Conservation (phyloP, 257 asterid species). For the Fraxinus pennsylvanica region DNA sequence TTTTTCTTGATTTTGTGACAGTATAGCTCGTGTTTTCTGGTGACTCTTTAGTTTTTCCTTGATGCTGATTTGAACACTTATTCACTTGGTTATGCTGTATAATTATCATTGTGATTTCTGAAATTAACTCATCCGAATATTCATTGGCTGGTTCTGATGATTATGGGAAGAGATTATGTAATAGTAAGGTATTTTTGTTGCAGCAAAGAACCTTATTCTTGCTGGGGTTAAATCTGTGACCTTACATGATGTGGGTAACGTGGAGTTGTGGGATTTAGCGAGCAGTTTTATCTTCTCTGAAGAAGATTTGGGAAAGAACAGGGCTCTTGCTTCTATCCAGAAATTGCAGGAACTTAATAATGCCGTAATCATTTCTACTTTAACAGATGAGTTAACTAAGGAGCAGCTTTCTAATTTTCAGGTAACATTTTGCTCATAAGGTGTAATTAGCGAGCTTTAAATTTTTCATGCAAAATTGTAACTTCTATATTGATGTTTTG, state of each 20-base stretch:
- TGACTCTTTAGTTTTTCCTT: neutral
- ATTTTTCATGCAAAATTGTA: neutral
- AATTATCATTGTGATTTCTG: neutral
- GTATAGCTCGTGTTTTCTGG: neutral
- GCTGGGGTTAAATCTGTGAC: conserved; percentile 61
- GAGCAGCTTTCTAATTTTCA: conserved; percentile 43
- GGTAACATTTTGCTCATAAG: conserved; percentile 20
- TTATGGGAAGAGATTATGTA: conserved; percentile 1
- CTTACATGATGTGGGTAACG: conserved; percentile 46
- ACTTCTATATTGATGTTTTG: neutral
- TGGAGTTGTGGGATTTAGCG: conserved; percentile 55
- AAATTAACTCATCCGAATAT: neutral
- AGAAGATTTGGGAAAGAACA: conserved; percentile 49
- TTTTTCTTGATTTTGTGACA: neutral
- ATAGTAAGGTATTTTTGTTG: conserved; percentile 9
- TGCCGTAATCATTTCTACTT: conserved; percentile 35
- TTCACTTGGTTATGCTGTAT: conserved; percentile 5
- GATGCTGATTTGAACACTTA: neutral
- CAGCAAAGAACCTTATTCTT: conserved; percentile 53
- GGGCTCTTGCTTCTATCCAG: conserved; percentile 44
- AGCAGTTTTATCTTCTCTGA: conserved; percentile 46
- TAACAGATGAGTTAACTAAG: conserved; percentile 36
- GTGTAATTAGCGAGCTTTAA: neutral
- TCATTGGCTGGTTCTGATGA: neutral
- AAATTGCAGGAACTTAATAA: conserved; percentile 47